Evolutionary conservation across 768 basidiomycete genomes (phyloP).

Genomic region (Chalciporus piperatus): DNA sequence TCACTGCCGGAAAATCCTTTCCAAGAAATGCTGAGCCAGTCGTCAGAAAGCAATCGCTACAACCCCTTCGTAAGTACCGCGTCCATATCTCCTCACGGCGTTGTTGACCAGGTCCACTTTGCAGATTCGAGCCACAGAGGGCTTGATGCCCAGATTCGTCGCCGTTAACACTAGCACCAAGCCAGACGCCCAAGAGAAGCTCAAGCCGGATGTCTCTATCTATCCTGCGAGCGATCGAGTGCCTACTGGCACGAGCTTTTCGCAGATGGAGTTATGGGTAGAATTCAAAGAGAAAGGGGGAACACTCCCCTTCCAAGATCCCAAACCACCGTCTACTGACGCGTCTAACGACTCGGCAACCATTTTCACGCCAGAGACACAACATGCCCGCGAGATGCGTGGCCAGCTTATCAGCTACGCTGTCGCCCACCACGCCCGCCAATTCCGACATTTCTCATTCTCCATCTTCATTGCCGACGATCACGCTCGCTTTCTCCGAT

Average conservation of each 20-base stretch:
- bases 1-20: too few species aligned
- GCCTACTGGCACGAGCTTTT: neutral
- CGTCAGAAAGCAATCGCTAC: neutral
- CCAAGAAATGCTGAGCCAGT: too few species aligned
- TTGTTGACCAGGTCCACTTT: too few species aligned
- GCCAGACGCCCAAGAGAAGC: neutral
- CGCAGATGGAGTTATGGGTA: conserved; percentile 6
- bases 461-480: conserved; percentile 25
- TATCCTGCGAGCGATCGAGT: neutral
- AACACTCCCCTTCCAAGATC: neutral
- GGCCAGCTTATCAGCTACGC: conserved; percentile 28
- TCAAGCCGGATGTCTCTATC: conserved; percentile 1
- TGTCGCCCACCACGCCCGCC: conserved; percentile 18
- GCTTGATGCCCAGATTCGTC: neutral
- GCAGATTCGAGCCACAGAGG: neutral
- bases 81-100: neutral
- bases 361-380: neutral
- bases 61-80: neutral
- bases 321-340: neutral
- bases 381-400: neutral
- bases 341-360: neutral
- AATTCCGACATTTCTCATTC: conserved; percentile 34
- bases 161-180: conserved; percentile 5
- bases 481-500: conserved; percentile 31
- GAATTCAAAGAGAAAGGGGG: neutral